Conservation (phyloP, 345 rosid genomes). For the Litchi chinensis region DNA sequence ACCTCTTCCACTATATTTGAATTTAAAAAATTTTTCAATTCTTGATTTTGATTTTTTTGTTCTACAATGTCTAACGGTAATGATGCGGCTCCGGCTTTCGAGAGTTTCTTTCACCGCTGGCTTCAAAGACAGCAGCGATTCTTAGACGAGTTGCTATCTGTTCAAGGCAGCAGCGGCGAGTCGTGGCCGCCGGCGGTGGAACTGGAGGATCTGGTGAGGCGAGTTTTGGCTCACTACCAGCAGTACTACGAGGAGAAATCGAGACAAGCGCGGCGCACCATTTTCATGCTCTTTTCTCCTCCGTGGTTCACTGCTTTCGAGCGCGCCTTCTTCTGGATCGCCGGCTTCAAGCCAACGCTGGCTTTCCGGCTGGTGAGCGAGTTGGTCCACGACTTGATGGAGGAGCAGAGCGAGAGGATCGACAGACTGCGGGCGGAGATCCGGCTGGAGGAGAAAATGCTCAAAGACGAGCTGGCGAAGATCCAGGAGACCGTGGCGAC, state of each 20-base stretch:
- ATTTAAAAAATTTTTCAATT: background rate
- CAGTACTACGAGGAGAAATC: slow-evolving; percentile 49
- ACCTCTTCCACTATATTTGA: too few relatives aligned
- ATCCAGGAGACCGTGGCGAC: slow-evolving; percentile 48
- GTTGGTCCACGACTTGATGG: slow-evolving; percentile 37
- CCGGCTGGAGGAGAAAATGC: slow-evolving; percentile 31
- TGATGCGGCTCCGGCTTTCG: slow-evolving; percentile 19
- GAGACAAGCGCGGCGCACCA: slow-evolving; percentile 18
- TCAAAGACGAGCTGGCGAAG: slow-evolving; percentile 43
- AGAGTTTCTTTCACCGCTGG: slow-evolving; percentile 41
- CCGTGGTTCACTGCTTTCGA: slow-evolving; percentile 48
- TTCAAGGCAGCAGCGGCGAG: slow-evolving; percentile 18
- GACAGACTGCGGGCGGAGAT: slow-evolving; percentile 29
- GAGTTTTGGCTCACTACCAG: slow-evolving; percentile 46
- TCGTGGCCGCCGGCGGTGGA: slow-evolving; percentile 19
- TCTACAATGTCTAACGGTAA: slow-evolving; percentile 15
- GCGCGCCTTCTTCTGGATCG: slow-evolving; percentile 44
- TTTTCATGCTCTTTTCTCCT: slow-evolving; percentile 41
- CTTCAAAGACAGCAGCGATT: slow-evolving; percentile 40
- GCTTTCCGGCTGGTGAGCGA: slow-evolving; percentile 32
- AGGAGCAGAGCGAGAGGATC: slow-evolving; percentile 33
- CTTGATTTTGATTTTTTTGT: background rate
- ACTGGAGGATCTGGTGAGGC: slow-evolving; percentile 30
- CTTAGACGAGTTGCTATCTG: slow-evolving; percentile 40
- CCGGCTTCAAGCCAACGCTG: slow-evolving; percentile 47